Percentiles rank a stretch among this genome's conserved stretches.
phyloP scores from a whole-genome alignment of 1,139 yeast species.

The Yamadazyma trypodendri region DNA sequence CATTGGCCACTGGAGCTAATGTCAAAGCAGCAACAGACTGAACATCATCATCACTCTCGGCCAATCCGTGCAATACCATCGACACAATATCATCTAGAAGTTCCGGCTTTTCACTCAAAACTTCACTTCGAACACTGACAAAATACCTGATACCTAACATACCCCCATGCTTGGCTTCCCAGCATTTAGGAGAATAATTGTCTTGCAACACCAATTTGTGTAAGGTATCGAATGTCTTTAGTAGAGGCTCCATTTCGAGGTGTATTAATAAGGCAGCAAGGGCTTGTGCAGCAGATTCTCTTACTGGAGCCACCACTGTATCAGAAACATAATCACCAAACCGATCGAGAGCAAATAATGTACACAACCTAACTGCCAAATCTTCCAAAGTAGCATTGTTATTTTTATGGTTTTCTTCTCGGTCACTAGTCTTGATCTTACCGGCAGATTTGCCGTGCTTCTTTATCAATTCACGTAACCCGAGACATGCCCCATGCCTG shows the following conservation, averaged over 20 bases:
- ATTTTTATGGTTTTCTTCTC: constrained; percentile 59
- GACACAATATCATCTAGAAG: constrained; percentile 71
- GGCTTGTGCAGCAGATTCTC: constrained; percentile 96
- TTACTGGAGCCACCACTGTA: constrained; percentile 96
- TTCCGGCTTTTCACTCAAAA: constrained; percentile 56
- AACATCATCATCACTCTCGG: constrained; percentile 89
- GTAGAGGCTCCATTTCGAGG: constrained; percentile 51
- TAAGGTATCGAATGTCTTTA: constrained; percentile 64
- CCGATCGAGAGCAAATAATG: constrained; percentile 87
- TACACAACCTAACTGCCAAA: constrained; percentile 78
- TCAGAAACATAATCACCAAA: constrained; percentile 98
- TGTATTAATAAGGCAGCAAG: constrained; percentile 84
- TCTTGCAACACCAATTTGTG: constrained; percentile 74
- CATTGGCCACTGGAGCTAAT: constrained; percentile 81
- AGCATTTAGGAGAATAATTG: constrained; percentile 41
- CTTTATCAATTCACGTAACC: constrained; percentile 81
- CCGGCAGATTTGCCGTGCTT: constrained; percentile 90
- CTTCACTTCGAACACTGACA: constrained; percentile 84
- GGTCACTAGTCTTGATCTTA: constrained; percentile 63
- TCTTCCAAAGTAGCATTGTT: constrained; percentile 81
- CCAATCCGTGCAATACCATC: constrained; percentile 85
- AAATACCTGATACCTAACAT: constrained; percentile 90
- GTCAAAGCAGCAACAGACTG: constrained; percentile 97
- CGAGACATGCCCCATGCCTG: constrained; percentile 94
- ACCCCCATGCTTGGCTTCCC: constrained; percentile 99